Percentiles rank a stretch among this genome's conserved stretches.
Evolutionary conservation across 805 yeast genomes (phyloP).

Genomic region (Ogataea pignaliae): DNA sequence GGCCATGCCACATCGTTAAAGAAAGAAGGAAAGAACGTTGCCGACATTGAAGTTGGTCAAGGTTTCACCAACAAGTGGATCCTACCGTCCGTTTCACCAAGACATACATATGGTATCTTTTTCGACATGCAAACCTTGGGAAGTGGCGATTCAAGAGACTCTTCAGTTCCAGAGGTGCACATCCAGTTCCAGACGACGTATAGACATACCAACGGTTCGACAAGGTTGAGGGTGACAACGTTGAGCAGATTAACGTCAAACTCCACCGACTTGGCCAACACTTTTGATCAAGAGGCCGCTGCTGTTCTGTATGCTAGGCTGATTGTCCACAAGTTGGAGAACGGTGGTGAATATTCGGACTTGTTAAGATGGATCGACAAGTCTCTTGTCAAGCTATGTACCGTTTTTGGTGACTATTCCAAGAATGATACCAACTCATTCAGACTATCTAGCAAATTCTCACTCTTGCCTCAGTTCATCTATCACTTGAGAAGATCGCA

Average conservation of each 20-base stretch:
- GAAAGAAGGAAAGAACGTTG: conserved; percentile 66
- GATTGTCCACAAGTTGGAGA: conserved; percentile 85
- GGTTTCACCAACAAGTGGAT: conserved; percentile 91
- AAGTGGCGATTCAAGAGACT: conserved; percentile 37
- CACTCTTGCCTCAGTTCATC: conserved; percentile 91
- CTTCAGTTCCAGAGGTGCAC: conserved; percentile 33
- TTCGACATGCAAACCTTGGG: conserved; percentile 70
- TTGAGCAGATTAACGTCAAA: conserved; percentile 51
- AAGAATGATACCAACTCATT: conserved; percentile 82
- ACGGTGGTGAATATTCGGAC: conserved; percentile 70
- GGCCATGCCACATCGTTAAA: conserved; percentile 84
- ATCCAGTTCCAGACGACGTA: conserved; percentile 85
- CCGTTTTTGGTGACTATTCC: conserved; percentile 88
- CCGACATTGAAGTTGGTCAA: conserved; percentile 90
- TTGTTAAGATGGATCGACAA: conserved; percentile 93
- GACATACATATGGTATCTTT: conserved; percentile 83
- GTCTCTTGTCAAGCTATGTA: conserved; percentile 83
- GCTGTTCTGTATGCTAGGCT: conserved; percentile 90
- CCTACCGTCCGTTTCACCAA: conserved; percentile 79
- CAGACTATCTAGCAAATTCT: conserved; percentile 76
- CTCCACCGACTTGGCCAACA: conserved; percentile 44
- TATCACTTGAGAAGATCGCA: conserved; percentile 95
- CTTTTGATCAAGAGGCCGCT: conserved; percentile 99
- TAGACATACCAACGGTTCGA: conserved; percentile 93
- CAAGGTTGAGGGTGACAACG: conserved; percentile 87